These are phyloP conservation scores for Pascua guehoae DNA, from an alignment of 1,284 basidiomycete species.

Conservation along the genomic window DNA sequence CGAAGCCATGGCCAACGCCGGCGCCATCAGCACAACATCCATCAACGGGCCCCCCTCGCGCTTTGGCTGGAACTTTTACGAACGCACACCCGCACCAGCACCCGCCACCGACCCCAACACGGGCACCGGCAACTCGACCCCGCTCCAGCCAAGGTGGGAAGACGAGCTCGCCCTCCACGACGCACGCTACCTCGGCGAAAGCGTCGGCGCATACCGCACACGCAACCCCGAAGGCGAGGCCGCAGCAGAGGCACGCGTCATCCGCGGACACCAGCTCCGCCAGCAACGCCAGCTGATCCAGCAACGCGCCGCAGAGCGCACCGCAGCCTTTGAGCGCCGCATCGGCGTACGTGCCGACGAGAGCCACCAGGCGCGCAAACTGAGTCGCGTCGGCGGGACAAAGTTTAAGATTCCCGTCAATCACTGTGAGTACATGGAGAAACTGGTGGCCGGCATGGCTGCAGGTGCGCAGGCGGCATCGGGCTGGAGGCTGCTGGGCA, in stretches of 20 bases:
- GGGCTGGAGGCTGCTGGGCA: no score
- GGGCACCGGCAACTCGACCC: not conserved
- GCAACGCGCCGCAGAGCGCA: slow-evolving; percentile 6
- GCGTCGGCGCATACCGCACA: slow-evolving; percentile 8
- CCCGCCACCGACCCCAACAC: not conserved
- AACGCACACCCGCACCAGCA: slow-evolving; percentile 12
- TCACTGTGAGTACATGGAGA: slow-evolving; percentile 36
- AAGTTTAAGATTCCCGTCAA: slow-evolving; percentile 45
- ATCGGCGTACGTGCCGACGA: not conserved
- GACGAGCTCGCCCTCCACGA: slow-evolving; percentile 12
- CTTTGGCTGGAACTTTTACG: slow-evolving; percentile 1
- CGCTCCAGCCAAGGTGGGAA: not conserved
- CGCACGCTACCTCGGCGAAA: slow-evolving; percentile 16
- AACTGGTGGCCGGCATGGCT: no score
- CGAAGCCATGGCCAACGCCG: no score
- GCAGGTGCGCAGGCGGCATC: no score
- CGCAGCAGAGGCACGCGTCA: not conserved
- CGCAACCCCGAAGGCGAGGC: slow-evolving; percentile 9
- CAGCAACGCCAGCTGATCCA: not conserved
- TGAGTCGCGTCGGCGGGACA: slow-evolving; percentile 38
- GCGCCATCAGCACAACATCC: no score
- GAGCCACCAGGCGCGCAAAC: slow-evolving; percentile 18
- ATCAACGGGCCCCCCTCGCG: not conserved
- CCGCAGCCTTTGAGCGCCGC: slow-evolving; percentile 8
- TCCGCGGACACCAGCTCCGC: not conserved